Evolutionary conservation across 768 basidiomycete genomes (phyloP).

Genomic region (Ephemerocybe angulata): DNA sequence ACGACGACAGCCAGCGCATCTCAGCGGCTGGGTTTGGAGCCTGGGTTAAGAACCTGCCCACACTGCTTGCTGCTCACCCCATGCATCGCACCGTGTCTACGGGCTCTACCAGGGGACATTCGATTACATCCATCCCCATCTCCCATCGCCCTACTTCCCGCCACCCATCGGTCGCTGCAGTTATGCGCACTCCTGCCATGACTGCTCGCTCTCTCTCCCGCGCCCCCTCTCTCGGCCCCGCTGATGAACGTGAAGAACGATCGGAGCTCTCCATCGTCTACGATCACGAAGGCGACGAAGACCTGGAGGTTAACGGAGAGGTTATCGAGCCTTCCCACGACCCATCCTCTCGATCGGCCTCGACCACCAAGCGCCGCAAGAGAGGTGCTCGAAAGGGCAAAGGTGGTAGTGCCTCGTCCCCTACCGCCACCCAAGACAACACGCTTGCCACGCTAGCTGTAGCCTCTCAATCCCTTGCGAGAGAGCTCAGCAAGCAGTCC

Average conservation of each 20-base stretch:
- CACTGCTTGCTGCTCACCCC: conserved; percentile 54
- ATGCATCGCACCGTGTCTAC: conserved; percentile 60
- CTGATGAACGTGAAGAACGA: conserved; percentile 40
- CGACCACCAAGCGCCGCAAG: conserved; percentile 77
- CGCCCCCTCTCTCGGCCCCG: conserved; percentile 57
- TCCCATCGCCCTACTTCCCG: conserved; percentile 73
- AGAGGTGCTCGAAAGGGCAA: conserved; percentile 84
- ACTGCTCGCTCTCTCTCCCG: conserved; percentile 58
- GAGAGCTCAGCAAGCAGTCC: conserved; percentile 75
- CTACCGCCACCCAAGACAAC: conserved; percentile 42
- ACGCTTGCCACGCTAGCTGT: conserved; percentile 69
- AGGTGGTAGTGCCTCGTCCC: conserved; percentile 40
- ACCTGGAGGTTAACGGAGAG: conserved; percentile 37
- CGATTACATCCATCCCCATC: conserved; percentile 59
- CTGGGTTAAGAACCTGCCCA: conserved; percentile 83
- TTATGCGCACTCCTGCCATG: conserved; percentile 50
- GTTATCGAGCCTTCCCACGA: conserved; percentile 39
- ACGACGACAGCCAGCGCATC: conserved; percentile 59
- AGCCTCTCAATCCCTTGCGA: conserved; percentile 77
- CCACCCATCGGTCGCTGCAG: conserved; percentile 46
- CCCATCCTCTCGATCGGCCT: conserved; percentile 56
- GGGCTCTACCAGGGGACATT: conserved; percentile 61
- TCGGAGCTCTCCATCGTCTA: conserved; percentile 52
- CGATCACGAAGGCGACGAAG: conserved; percentile 51
- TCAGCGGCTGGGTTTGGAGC: conserved; percentile 79